phyloP scores from a whole-genome alignment of 306 rosid genomes.

The barrel medic (Medicago truncatula) region MtrunA17r5.0-ANR NC_053045.1:48417501-48418000 shows the following conservation, averaged over 20 bases:
- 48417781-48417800: neutral
- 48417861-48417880: neutral
- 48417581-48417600: too few species aligned
- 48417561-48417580: too few species aligned
- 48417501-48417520: too few species aligned
- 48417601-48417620: too few species aligned
- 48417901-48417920: too few species aligned
- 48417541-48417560: too few species aligned
- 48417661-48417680: too few species aligned
- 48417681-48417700: neutral
- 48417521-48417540: too few species aligned
- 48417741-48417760: neutral
- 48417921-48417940: neutral
- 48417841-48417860: neutral
- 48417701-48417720: neutral
- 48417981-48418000: too few species aligned
- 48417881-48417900: neutral
- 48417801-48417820: neutral
- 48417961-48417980: neutral
- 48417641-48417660: too few species aligned
- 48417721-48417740: neutral
- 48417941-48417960: neutral
- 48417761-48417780: neutral
- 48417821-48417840: neutral
- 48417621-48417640: too few species aligned